Base-by-base conservation (phyloP, 2,329 filamentous ascomycete genomes). In the Didymella keratinophila region DNA sequence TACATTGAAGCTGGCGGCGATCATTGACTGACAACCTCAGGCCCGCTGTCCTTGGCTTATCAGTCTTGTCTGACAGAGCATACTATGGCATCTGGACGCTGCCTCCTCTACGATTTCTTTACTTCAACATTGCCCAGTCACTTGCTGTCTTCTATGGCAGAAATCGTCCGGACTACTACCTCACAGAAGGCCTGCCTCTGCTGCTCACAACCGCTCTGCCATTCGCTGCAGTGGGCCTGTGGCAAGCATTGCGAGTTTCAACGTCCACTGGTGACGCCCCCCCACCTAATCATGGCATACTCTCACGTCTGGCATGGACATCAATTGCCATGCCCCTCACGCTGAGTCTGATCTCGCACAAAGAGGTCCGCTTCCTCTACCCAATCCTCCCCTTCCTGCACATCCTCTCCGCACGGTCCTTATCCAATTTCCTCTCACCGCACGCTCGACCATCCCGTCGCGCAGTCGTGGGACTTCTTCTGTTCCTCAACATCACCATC, bases 331-430 rank as follows among this genome's bases (percentile, higher is more conserved):
- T 86, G 28, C 90, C 89, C 56, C 78, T 90, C 10, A 73, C 79
- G 1, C 83, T 98, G 32, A 96, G 92, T 1, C 72, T 91, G 45
- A 91, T 98, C 65, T 88, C 92, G 1, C 95, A 99, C 80, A 99
- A 99, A 76, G 95, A 99, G 82, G 91, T 97, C 68, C 92, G 95
- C 70, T 99, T 99, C 80, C 91, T 98, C 66, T 97, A 96, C 71
- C 94, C 95, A 1, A 84, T 99, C 18, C 84, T 98, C 1, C 94
- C 95, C 1, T 84, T 89, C n/a, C 84, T 99, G 7, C 92, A 95
- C 73, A 80, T 97, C 62, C 81, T 98, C 37, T 87, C 91, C 1
- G 92, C 92, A 0, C 85, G 87, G 0, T 83, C 87, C 2, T 78
- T 91, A 16, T 81, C 85, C 2, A 76, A 81, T 9, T 93, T 91